These are phyloP conservation scores for Thelonectria olida DNA, from an alignment of 2,329 filamentous ascomycete genomes.

Conservation along the genomic window DNA sequence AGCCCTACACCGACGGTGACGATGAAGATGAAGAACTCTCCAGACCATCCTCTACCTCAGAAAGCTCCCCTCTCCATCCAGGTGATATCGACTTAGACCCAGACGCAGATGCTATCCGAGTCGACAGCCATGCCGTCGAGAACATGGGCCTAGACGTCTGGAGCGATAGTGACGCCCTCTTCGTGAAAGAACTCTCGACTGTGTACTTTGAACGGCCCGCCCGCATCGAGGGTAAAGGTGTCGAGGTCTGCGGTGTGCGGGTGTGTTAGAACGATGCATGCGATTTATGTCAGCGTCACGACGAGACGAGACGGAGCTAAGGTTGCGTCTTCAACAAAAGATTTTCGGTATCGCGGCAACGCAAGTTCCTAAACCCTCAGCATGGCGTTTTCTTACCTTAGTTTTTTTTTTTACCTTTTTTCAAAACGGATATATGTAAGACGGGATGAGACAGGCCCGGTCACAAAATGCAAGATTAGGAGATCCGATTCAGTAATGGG, in stretches of 20 bases:
- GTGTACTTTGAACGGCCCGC: slow-evolving; percentile 74
- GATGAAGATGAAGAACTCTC: slow-evolving; percentile 49
- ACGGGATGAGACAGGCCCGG: neutral
- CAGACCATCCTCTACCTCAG: slow-evolving; percentile 39
- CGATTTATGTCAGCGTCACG: slow-evolving; percentile 2
- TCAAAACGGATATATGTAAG: neutral
- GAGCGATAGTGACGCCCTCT: slow-evolving; percentile 75
- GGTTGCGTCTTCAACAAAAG: slow-evolving; percentile 34
- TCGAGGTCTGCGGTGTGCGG: slow-evolving; percentile 78
- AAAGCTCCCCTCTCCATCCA: slow-evolving; percentile 39
- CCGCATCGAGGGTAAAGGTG: slow-evolving; percentile 71
- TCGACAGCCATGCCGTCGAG: slow-evolving; percentile 72
- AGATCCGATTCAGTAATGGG: no score
- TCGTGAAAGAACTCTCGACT: slow-evolving; percentile 69
- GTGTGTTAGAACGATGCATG: slow-evolving; percentile 62
- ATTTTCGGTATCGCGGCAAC: slow-evolving; percentile 28
- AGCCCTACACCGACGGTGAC: slow-evolving; percentile 48
- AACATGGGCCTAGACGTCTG: slow-evolving; percentile 82
- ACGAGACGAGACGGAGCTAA: slow-evolving; percentile 34
- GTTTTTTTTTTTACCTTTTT: slow-evolving; percentile 14
- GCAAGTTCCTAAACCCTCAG: slow-evolving; percentile 17
- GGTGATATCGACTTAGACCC: slow-evolving; percentile 33
- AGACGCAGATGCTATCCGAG: slow-evolving; percentile 55
- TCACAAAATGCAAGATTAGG: slow-evolving; percentile 7
- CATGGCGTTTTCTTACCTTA: neutral